These are phyloP conservation scores for Tetrapisispora nanseiensis DNA, from an alignment of 805 yeast genomes.

Conservation along the genomic window DNA sequence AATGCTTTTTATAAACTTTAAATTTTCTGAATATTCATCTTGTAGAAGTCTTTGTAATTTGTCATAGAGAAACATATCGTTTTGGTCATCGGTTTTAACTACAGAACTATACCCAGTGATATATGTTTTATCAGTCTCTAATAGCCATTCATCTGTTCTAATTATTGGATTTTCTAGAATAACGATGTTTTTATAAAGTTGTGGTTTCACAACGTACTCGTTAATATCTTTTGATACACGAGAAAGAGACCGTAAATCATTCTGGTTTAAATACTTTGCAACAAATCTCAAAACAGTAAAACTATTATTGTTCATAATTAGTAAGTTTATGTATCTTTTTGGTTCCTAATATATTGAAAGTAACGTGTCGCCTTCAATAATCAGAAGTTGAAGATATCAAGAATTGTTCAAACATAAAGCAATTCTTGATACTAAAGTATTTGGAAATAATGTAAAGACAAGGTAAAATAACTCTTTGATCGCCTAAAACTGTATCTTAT, in stretches of 20 bases:
- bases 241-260: conserved; percentile 29
- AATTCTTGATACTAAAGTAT: too few relatives aligned
- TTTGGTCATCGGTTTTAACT: conserved; percentile 29
- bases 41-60: conserved; percentile 35
- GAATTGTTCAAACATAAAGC: not conserved
- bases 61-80: conserved; percentile 30
- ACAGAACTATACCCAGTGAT: conserved; percentile 32
- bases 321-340: not conserved
- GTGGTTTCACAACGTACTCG: conserved; percentile 24
- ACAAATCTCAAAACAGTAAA: not conserved
- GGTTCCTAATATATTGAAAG: not conserved
- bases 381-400: not conserved
- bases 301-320: not conserved
- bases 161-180: conserved; percentile 31
- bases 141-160: conserved; percentile 21
- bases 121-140: conserved; percentile 31
- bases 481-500: too few relatives aligned
- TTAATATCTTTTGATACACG: conserved; percentile 25
- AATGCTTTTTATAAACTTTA: conserved; percentile 28
- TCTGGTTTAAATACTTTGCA: conserved; percentile 25
- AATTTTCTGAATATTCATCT: conserved; percentile 24
- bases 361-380: too few relatives aligned
- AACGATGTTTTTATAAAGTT: conserved; percentile 32
- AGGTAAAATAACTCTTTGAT: too few relatives aligned
- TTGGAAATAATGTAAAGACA: too few relatives aligned